phyloP scores from a whole-genome alignment of 805 yeast species.

The Candida corydali region DNA sequence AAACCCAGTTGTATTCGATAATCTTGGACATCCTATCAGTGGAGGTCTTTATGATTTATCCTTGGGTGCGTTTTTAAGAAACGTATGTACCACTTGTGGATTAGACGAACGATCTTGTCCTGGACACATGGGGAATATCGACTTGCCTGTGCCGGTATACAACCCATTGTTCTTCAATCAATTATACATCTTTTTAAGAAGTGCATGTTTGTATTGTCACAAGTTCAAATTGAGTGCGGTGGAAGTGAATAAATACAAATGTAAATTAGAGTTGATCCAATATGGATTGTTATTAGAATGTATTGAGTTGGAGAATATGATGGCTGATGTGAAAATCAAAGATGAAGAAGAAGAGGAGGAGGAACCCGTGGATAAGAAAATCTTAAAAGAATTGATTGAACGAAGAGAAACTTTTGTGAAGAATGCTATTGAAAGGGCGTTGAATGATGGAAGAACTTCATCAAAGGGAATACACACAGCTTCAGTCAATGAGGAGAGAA shows the following conservation, averaged over 20 bases:
- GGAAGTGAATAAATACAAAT: slow-evolving; percentile 72
- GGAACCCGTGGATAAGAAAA: slow-evolving; percentile 32
- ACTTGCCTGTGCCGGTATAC: slow-evolving; percentile 91
- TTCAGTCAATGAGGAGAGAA: slow-evolving; percentile 83
- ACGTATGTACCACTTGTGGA: slow-evolving; percentile 93
- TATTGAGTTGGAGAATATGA: slow-evolving; percentile 64
- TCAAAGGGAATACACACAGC: slow-evolving; percentile 74
- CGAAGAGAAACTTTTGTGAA: slow-evolving; percentile 70
- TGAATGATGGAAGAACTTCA: slow-evolving; percentile 70
- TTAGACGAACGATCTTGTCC: slow-evolving; percentile 92
- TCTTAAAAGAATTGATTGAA: slow-evolving; percentile 46
- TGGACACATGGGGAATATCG: slow-evolving; percentile 98
- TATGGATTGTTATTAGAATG: slow-evolving; percentile 84
- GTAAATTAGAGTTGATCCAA: slow-evolving; percentile 79
- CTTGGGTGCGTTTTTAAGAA: slow-evolving; percentile 88
- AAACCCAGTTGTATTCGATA: slow-evolving; percentile 93
- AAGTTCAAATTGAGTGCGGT: slow-evolving; percentile 64
- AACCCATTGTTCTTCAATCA: slow-evolving; percentile 93
- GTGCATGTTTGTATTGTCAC: slow-evolving; percentile 88
- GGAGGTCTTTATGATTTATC: slow-evolving; percentile 94
- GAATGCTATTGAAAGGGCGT: slow-evolving; percentile 64
- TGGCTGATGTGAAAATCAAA: slow-evolving; percentile 32
- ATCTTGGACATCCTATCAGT: slow-evolving; percentile 89
- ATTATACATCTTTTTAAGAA: slow-evolving; percentile 76
- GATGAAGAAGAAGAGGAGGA: slow-evolving; percentile 41